These are phyloP conservation scores for Nematocida minor DNA, from an alignment of 371 early-diverging fungal genomes.

Conservation along the genomic window DNA sequence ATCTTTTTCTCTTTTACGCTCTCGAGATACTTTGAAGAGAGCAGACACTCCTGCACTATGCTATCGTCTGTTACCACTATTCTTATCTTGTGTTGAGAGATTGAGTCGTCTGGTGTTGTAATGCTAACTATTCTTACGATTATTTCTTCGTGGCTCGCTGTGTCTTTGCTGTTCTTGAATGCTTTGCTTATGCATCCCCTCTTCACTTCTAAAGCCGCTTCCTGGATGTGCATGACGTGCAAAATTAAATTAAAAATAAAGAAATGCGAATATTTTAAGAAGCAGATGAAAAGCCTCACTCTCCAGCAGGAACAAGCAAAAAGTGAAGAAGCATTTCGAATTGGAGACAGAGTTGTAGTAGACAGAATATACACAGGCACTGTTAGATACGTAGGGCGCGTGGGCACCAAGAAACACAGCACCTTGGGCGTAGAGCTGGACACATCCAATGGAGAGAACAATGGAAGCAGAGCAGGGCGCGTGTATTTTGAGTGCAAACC, in stretches of 20 bases:
- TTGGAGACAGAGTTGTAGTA: slow-evolving; percentile 44
- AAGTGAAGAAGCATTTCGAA: not conserved
- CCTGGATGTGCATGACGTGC: not conserved
- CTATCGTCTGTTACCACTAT: slow-evolving; percentile 1
- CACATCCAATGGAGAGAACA: slow-evolving; percentile 9
- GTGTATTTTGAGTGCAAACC: slow-evolving; percentile 29
- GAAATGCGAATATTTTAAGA: not conserved
- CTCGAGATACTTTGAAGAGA: not conserved
- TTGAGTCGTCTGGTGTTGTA: not conserved
- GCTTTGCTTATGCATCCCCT: not conserved
- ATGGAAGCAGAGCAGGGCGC: slow-evolving; percentile 15
- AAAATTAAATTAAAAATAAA: slow-evolving; percentile 6
- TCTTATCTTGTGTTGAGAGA: not conserved
- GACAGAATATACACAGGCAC: slow-evolving; percentile 23
- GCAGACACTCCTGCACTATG: not conserved
- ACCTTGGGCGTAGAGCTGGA: slow-evolving; percentile 37
- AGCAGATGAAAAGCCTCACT: too few species aligned
- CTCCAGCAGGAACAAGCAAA: not conserved
- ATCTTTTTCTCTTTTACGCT: not conserved
- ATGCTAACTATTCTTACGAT: slow-evolving; percentile 9
- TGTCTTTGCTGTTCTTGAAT: not conserved
- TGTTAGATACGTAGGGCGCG: slow-evolving; percentile 29
- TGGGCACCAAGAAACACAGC: slow-evolving; percentile 24
- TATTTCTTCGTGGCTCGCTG: not conserved
- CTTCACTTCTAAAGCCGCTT: not conserved